Base-by-base conservation (phyloP, 202 grass and related monocot genomes). In the Cymbopogon flexuosus region DNA sequence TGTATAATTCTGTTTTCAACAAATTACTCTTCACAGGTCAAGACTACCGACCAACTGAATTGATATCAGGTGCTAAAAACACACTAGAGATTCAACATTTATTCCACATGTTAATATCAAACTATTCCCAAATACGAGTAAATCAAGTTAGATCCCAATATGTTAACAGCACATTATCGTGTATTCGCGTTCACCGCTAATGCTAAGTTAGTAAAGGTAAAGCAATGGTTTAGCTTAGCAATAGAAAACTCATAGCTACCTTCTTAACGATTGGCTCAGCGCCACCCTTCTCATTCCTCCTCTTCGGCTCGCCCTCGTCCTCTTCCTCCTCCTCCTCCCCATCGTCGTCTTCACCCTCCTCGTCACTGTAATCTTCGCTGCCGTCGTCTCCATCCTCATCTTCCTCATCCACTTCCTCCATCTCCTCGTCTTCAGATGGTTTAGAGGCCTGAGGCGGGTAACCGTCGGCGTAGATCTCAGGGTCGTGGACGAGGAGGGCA, bases 401-500 rank as follows among this genome's bases (percentile, higher is more conserved):
- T 0, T 77, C 88, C 2, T 80, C 72, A 0, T 86, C 83, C 3
- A 58, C 79, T 0, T 74, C 85, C 3, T 87, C 77, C 62, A 82
- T 88, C 24, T 90, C 84, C 37, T 82, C 68, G 18, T 84, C 86
- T 37, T 86, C 80, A 10, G 23, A 8, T 3, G 82, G 76, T 56
- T 79, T 78, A 16, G 78, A 9, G 39, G 39, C 19, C 1, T 52
- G 37, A 47, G 56, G 39, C 29, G 74, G 78, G 73, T 84, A 34
- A 23, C 89, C 81, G 70, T 93, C 90, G 13, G 88, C 82, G 83
- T 93, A 95, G 79, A 98, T 94, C 86, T 98, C 90, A 36, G 90
- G 92, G 65, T 98, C 95, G 69, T 95, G 95, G 22, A 95, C 80
- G 66, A 98, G 84, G 42, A 98, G 72, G 47, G 92, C 90, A 73